Evolutionary conservation across 2,329 filamentous ascomycete species (phyloP), one percentile per base, ranked within the genome.

Genomic region (Exophiala viscosa): DNA sequence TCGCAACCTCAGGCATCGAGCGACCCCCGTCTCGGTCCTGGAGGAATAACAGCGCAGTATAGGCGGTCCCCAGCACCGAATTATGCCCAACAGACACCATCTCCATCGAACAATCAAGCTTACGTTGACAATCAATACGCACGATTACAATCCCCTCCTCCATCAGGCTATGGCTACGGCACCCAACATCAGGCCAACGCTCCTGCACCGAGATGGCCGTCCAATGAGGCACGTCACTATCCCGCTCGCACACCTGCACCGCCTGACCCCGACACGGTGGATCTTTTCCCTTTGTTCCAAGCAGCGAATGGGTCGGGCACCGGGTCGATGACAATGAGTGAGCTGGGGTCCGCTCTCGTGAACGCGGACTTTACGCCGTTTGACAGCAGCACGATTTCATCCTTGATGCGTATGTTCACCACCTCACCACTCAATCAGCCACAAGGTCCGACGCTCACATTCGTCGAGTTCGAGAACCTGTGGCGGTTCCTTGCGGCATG

Each of bases 381-480:
- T 69, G 91, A 99, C 71, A 80, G 85, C 3, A 88, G 96, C 64
- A 99, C 93, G 1, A 91, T 97, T 60, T 87, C 87, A 66, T 96
- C 97, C 89, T 96, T 99, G 91, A 96, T 99, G 62, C 87, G 91
- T 67, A 97, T 99, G 93, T 99, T 99, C 73, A 56, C 58, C 31
- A 59, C 49, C 20, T 57, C 60, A 7, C 55, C 59, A 15, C 55
- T 55, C 23, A 48, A 49, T 35, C 53, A 59, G 41, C 53, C 55
- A n/a, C 51, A 58, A 31, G 59, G 59, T 5, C 92, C 97, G 73
- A 88, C 87, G 53, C 95, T 99, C 69, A 90, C 87, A 56, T 97
- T 96, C 70, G 86, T 93, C 60, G 93, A 97, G 72, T 99, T 99
- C 71, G 95, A 91, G 67, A 92, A 90, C 14, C 78, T 99, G 17